Evolutionary conservation across 495 filamentous ascomycete genomes (phyloP), one percentile per base, ranked within the genome.

Genomic region (Aspergillus ostianus): DNA sequence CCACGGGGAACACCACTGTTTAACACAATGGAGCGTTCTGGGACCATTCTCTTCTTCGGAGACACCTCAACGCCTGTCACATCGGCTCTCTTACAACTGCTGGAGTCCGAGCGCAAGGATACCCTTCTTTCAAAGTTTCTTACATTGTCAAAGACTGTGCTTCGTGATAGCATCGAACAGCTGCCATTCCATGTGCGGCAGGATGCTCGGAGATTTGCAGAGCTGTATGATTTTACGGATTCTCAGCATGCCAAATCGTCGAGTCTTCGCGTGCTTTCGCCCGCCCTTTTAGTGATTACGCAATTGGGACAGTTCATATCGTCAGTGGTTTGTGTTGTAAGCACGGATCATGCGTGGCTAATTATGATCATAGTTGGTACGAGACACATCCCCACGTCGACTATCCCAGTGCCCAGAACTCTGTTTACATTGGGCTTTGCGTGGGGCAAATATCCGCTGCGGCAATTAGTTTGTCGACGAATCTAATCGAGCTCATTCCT

Each of bases 401-500:
- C 0, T 41, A 41, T 15, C 36, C 36, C 4, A 41, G 36, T 4
- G 8, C 36, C 9, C 6, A 41, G 2, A 41, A 10, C 36, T 12
- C 36, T 4, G 36, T 41, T 4, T 41, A 41, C 36, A 54, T 54
- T 21, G 52, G 52, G 3, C 77, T 91, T 18, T 91, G 89, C 73
- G 88, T 87, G 27, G 89, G 89, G 32, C 77, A 90, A 18, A 78
- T 91, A 60, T 85, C 89, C 13, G 87, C 87, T 26, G 77, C 87
- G 17, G 90, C 87, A 19, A 84, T 93, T 18, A 85, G 87, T 36
- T 86, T 80, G 26, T 82, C 89, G 4, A 82, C 77, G 15, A 88
- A 86, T 3, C 73, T 92, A n/a, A 82, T 85, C 12, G 80, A 88
- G 20, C 76, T 95, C 5, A 74, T 93, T 9, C 81, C 82, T 6